Evolutionary conservation across 768 basidiomycete genomes (phyloP).

Genomic region (Megacollybia marginata): DNA sequence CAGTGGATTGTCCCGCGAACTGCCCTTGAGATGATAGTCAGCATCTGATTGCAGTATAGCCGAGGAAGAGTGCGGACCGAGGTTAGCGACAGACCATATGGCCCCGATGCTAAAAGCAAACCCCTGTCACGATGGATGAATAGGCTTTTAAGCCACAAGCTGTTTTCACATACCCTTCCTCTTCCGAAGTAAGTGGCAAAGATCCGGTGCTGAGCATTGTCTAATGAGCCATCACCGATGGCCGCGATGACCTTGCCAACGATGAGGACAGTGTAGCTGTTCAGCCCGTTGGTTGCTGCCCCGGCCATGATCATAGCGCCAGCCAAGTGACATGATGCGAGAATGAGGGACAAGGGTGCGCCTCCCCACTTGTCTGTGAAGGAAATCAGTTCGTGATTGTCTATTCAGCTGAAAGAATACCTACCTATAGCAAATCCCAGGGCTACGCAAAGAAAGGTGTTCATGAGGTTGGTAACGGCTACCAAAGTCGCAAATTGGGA

Average conservation of each 20-base stretch:
- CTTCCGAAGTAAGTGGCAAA: constrained; percentile 37
- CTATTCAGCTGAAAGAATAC: too few species aligned
- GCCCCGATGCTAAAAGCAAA: constrained; percentile 11
- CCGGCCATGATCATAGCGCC: constrained; percentile 31
- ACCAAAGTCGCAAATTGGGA: constrained; percentile 36
- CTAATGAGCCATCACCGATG: constrained; percentile 4
- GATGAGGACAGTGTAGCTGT: constrained; percentile 31
- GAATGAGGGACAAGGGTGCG: constrained; percentile 26
- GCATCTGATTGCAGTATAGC: neutral
- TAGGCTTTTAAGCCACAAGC: too few species aligned
- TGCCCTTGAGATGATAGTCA: too few species aligned
- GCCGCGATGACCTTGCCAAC: constrained; percentile 23
- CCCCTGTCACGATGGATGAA: constrained; percentile 19
- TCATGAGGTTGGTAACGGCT: constrained; percentile 28
- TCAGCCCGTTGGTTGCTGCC: constrained; percentile 28
- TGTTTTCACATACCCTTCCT: constrained; percentile 17
- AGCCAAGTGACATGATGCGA: constrained; percentile 27
- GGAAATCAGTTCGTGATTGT: constrained; percentile 9
- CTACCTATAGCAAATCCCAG: constrained; percentile 13
- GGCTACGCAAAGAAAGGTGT: constrained; percentile 31
- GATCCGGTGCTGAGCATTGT: constrained; percentile 27
- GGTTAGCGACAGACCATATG: constrained; percentile 30
- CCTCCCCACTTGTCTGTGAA: constrained; percentile 35
- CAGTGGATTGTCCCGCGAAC: constrained; percentile 26
- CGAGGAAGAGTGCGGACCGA: constrained; percentile 25